phyloP scores from a whole-genome alignment of 371 early-diverging fungal genomes.

The Amoeboradix gromovi region DNA sequence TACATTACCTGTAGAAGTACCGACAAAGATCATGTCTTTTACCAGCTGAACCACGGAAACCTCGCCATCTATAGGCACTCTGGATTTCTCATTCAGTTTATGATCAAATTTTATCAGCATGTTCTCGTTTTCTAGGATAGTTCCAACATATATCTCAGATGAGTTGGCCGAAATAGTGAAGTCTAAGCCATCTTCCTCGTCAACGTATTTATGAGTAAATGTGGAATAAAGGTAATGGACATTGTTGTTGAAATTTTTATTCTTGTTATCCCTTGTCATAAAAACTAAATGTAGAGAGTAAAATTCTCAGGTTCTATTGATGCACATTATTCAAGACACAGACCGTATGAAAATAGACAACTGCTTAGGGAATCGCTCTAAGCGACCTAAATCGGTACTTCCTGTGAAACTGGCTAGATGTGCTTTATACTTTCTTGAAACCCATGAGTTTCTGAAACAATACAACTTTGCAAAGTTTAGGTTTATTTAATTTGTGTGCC shows the following conservation, averaged over 20 bases:
- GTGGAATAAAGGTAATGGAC: not conserved
- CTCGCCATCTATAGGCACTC: not conserved
- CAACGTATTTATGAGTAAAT: not conserved
- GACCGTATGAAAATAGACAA: too few species aligned
- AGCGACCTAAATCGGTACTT: too few species aligned
- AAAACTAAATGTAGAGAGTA: not conserved
- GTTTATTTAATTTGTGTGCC: too few species aligned
- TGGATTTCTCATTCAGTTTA: not conserved
- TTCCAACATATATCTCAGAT: not conserved
- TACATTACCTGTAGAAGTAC: not conserved
- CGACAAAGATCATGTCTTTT: not conserved
- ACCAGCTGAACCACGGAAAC: not conserved
- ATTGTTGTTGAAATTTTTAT: not conserved
- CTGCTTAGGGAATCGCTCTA: too few species aligned
- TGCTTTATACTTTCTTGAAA: too few species aligned
- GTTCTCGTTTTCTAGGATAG: not conserved
- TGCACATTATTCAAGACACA: too few species aligned
- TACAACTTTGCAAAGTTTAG: too few species aligned
- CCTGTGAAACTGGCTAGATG: too few species aligned
- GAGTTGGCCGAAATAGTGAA: not conserved
- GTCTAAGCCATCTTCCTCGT: not conserved
- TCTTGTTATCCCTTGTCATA: not conserved
- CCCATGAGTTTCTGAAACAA: too few species aligned
- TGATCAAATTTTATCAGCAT: not conserved
- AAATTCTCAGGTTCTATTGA: not conserved